Conservation (phyloP, 345 rosid genomes). For the Brassica nigra region DNA sequence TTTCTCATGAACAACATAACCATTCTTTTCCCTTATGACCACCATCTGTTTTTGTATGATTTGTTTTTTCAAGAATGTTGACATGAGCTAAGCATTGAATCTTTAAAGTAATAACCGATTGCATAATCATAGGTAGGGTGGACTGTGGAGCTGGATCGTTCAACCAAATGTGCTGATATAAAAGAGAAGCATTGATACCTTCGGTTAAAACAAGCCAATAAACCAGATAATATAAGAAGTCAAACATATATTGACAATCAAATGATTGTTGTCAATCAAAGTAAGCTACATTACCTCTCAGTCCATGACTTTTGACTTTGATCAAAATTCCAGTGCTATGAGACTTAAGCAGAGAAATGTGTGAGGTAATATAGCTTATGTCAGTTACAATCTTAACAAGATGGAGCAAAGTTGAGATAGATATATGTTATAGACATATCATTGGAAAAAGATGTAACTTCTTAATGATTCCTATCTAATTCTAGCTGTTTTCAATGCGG, state of each 20-base stretch:
- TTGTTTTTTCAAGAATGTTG: not conserved
- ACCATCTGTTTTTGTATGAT: not conserved
- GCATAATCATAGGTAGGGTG: not conserved
- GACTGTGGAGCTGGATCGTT: not conserved
- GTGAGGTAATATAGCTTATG: not conserved
- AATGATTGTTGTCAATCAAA: not conserved
- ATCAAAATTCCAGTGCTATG: not conserved
- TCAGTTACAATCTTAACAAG: not conserved
- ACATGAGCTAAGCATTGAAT: not conserved
- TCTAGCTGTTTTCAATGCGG: too few relatives aligned
- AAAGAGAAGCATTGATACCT: not conserved
- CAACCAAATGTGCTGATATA: not conserved
- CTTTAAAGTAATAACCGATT: not conserved
- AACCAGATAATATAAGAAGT: too few relatives aligned
- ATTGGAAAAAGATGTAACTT: not conserved
- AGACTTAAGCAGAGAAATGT: not conserved
- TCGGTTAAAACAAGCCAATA: too few relatives aligned
- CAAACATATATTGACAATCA: not conserved
- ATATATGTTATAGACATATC: not conserved
- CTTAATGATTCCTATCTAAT: too few relatives aligned
- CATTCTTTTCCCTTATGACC: not conserved
- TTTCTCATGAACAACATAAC: slow-evolving; percentile 26
- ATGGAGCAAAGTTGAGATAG: not conserved
- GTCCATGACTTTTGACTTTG: not conserved
- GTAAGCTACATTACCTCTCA: not conserved